phyloP scores from a whole-genome alignment of 805 yeast genomes.

The Metschnikowia baotianmanensis region DNA sequence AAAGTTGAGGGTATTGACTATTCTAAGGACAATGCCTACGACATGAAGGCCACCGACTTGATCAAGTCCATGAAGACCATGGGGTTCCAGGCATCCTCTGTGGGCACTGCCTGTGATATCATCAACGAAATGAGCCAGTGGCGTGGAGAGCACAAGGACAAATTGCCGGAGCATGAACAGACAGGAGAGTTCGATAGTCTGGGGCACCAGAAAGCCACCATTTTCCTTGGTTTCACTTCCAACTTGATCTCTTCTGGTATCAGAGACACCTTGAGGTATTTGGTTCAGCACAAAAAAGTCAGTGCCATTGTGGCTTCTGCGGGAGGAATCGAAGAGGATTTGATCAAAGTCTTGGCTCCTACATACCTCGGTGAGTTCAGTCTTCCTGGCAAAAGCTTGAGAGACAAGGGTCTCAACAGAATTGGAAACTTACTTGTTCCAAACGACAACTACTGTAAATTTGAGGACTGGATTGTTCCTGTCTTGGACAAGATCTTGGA shows the following conservation, averaged over 20 bases:
- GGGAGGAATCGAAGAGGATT: slow-evolving; percentile 97
- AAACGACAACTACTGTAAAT: slow-evolving; percentile 94
- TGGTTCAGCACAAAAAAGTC: slow-evolving; percentile 92
- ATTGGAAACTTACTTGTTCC: slow-evolving; percentile 97
- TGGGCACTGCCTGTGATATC: slow-evolving; percentile 87
- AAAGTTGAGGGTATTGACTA: slow-evolving; percentile 89
- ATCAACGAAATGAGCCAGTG: slow-evolving; percentile 89
- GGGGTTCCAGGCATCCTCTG: slow-evolving; percentile 95
- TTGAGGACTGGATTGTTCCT: slow-evolving; percentile 99
- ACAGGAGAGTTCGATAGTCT: slow-evolving; percentile 76
- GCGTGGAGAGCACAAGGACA: slow-evolving; percentile 80
- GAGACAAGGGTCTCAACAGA: slow-evolving; percentile 96
- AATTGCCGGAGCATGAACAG: slow-evolving; percentile 60
- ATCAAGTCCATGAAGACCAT: slow-evolving; percentile 82
- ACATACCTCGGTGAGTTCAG: slow-evolving; percentile 92
- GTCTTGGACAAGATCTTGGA: slow-evolving; percentile 80
- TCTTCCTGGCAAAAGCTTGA: slow-evolving; percentile 72
- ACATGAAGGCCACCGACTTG: slow-evolving; percentile 77
- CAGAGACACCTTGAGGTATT: slow-evolving; percentile 82
- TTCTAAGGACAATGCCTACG: slow-evolving; percentile 68
- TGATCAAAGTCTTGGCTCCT: slow-evolving; percentile 94
- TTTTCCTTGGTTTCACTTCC: slow-evolving; percentile 95
- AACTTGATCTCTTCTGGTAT: slow-evolving; percentile 93
- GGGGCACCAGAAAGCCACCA: slow-evolving; percentile 81
- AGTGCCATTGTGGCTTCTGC: slow-evolving; percentile 96